Base-by-base conservation (phyloP, 208 protist species). In the Polymyxa betae region DNA sequence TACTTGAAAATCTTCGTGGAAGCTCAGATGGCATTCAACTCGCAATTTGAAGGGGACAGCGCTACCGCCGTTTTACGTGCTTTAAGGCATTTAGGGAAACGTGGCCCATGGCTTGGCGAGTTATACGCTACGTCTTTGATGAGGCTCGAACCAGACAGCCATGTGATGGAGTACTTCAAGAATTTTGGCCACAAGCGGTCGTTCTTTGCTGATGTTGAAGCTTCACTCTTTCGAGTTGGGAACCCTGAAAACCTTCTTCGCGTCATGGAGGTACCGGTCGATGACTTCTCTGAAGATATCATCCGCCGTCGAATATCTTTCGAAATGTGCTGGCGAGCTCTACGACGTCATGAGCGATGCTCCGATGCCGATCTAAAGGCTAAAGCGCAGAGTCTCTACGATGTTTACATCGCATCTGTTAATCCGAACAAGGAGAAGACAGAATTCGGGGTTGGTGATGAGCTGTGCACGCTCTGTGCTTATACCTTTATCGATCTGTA, bases 401-500 rank as follows among this genome's bases (percentile, higher is more conserved):
- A 35, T 20, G 16, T 5, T 35, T 82, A 45, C n/a, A 5, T 82
- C 12, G 35, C 72, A 5, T 35, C 72, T 20, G 72, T 82, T 12
- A 82, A 82, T 43, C 16, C 72, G n/a, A 38, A 5, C 16, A 5
- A 38, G 72, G 72, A 82, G 72, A 5, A 5, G 12, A 82, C 35
- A 5, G 72, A 82, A n/a, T 82, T 82, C 72, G 35, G 72, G 5
- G 16, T n/a, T 5, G 72, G 72, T 5, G 72, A 82, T n/a, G 72
- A 82, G 5, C n/a, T 82, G n/a, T 82, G 72, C 72, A 5, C 35
- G 5, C 72, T 82, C 5, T 82, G 72, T 82, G 72, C 72, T 35
- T n/a, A 82, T n/a, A 43, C 72, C 35, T 43, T 82, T n/a, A 43
- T 82, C 72, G 72, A 82, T n/a, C n/a, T 82, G n/a, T 43, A 40